These are phyloP conservation scores for Hypoxylon sp. DNA, from an alignment of 2,329 filamentous ascomycete genomes.

Conservation along the genomic window DNA sequence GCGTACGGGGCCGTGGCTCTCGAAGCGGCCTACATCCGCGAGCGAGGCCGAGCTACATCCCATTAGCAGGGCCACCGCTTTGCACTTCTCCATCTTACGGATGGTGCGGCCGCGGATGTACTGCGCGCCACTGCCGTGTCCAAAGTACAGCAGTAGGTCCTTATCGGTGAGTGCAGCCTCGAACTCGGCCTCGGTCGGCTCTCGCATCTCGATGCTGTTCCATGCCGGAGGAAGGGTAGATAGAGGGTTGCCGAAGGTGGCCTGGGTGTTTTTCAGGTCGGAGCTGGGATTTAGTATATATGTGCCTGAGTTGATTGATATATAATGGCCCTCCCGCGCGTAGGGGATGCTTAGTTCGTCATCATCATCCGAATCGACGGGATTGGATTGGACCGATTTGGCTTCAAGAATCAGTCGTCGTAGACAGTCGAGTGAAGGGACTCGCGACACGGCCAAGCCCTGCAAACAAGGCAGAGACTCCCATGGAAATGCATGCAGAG, in stretches of 20 bases:
- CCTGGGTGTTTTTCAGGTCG: conserved; percentile 85
- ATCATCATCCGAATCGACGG: conserved; percentile 26
- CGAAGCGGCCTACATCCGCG: conserved; percentile 86
- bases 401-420: conserved; percentile 79
- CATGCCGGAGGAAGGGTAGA: conserved; percentile 77
- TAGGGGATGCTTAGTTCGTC: conserved; percentile 23
- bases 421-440: conserved; percentile 88
- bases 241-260: conserved; percentile 78
- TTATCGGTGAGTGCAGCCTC: conserved; percentile 74
- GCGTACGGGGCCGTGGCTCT: conserved; percentile 90
- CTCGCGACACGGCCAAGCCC: conserved; percentile 82
- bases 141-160: conserved; percentile 91
- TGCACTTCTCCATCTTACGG: conserved; percentile 80
- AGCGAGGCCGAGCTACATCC: conserved; percentile 91
- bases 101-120: conserved; percentile 91
- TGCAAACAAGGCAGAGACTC: conserved; percentile 92
- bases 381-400: conserved; percentile 44
- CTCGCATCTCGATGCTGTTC: conserved; percentile 76
- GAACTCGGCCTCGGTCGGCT: conserved; percentile 85
- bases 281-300: conserved; percentile 92
- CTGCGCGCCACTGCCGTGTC: conserved; percentile 93
- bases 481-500: conserved; percentile 93
- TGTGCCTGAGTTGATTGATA: conserved; percentile 70
- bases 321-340: conserved; percentile 66
- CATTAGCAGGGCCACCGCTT: conserved; percentile 88